Evolutionary conservation across 2,329 filamentous ascomycete genomes (phyloP).

Genomic region (Didymella arachidicola): DNA sequence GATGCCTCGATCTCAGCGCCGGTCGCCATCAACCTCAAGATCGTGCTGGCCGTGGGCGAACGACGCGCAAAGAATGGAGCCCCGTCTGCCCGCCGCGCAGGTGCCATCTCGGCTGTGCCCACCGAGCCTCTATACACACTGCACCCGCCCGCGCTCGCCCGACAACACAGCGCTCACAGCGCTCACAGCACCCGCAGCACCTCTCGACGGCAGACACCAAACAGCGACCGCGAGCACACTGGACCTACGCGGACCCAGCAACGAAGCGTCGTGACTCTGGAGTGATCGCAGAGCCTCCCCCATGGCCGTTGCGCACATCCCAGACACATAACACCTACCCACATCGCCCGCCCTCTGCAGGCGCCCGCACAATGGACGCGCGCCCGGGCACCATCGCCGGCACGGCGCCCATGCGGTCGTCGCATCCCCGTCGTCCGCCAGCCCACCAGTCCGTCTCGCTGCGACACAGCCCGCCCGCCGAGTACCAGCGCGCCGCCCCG

Average conservation of each 20-base stretch:
- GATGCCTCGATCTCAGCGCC: slow-evolving; percentile 14
- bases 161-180: too few relatives aligned
- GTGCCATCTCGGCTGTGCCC: slow-evolving; percentile 2
- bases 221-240: neutral
- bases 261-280: neutral
- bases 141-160: neutral
- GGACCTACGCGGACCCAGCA: neutral
- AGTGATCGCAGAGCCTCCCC: slow-evolving; percentile 14
- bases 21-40: slow-evolving; percentile 16
- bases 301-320: slow-evolving; percentile 25
- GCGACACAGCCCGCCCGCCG: slow-evolving; percentile 48
- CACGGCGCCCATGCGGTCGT: slow-evolving; percentile 27
- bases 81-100: slow-evolving; percentile 8
- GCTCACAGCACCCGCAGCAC: neutral
- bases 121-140: neutral
- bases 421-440: slow-evolving; percentile 53
- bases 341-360: neutral
- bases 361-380: neutral
- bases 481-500: slow-evolving; percentile 1
- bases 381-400: neutral
- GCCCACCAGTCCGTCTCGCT: slow-evolving; percentile 58
- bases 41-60: slow-evolving; percentile 9
- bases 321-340: slow-evolving; percentile 18
- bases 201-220: too few relatives aligned
- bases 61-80: neutral